Evolutionary conservation across 106 monocot species (phyloP).

Genomic region (Alisma plantagoaquatica): DNA sequence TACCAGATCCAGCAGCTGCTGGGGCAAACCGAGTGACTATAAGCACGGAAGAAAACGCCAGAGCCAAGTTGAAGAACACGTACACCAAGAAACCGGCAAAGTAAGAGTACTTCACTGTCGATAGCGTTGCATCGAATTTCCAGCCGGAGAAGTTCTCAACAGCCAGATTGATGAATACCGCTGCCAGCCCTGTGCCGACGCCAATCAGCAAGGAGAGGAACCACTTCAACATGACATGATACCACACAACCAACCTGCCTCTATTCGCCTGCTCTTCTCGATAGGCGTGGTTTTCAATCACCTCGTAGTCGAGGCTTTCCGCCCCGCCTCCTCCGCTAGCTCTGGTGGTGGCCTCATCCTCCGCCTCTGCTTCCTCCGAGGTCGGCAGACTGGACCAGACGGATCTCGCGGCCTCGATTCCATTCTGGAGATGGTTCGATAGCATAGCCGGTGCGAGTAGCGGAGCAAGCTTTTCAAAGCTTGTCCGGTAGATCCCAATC

Average conservation of each 20-base stretch:
- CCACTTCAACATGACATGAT: conserved; percentile 83
- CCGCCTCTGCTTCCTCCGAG: conserved; percentile 37
- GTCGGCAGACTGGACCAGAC: conserved; percentile 76
- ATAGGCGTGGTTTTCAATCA: conserved; percentile 91
- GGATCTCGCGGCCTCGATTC: conserved; percentile 63
- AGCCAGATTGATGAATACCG: conserved; percentile 94
- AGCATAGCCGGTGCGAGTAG: too few species aligned
- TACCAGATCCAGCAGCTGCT: conserved; percentile 99
- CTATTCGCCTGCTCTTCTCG: conserved; percentile 80
- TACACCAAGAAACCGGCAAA: conserved; percentile 89
- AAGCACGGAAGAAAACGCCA: conserved; percentile 83
- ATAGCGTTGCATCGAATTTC: conserved; percentile 89
- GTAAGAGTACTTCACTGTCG: conserved; percentile 88
- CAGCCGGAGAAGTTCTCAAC: conserved; percentile 99
- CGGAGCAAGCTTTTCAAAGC: too few species aligned
- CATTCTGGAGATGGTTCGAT: conserved; percentile 58
- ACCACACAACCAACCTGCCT: conserved; percentile 75
- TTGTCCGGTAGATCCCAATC: too few species aligned
- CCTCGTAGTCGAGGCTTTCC: conserved; percentile 96
- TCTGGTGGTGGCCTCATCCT: conserved; percentile 22
- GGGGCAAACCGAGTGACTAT: conserved; percentile 94
- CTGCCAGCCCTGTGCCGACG: conserved; percentile 86
- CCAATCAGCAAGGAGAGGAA: conserved; percentile 82
- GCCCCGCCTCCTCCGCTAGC: conserved; percentile 18
- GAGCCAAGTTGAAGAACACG: conserved; percentile 62